These are phyloP conservation scores for Fusarium pseudonygamai DNA, from an alignment of 2,329 filamentous ascomycete species.

Conservation along the genomic window DNA sequence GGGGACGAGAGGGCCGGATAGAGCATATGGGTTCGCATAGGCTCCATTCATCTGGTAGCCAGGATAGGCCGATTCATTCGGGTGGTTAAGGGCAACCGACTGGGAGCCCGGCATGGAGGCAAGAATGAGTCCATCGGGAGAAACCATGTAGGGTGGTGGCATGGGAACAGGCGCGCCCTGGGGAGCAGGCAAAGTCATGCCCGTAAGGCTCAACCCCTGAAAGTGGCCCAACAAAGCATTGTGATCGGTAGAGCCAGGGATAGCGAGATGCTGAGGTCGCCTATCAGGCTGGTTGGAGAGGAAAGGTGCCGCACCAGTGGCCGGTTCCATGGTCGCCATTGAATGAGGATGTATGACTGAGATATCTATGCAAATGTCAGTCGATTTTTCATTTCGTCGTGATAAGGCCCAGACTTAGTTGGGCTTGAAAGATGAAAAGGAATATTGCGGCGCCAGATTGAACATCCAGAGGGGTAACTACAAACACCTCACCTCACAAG, in stretches of 20 bases:
- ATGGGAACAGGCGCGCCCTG: conserved; percentile 47
- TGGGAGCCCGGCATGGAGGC: conserved; percentile 49
- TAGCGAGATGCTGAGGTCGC: conserved; percentile 43
- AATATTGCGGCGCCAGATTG: neutral
- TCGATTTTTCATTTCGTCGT: neutral
- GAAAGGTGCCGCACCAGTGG: conserved; percentile 46
- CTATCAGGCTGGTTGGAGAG: conserved; percentile 45
- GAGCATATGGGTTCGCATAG: conserved; percentile 50
- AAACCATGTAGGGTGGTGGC: conserved; percentile 50
- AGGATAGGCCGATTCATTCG: conserved; percentile 48
- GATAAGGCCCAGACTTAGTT: neutral
- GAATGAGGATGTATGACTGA: conserved; percentile 50
- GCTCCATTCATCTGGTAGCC: conserved; percentile 47
- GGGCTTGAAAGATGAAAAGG: neutral
- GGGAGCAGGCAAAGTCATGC: conserved; percentile 47
- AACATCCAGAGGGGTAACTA: neutral
- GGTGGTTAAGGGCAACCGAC: conserved; percentile 49
- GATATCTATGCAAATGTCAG: conserved; percentile 23
- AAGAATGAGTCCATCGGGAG: conserved; percentile 52
- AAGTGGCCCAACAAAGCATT: conserved; percentile 49
- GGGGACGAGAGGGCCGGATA: conserved; percentile 55
- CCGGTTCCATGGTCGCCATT: conserved; percentile 50
- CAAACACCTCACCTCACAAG: conserved; percentile 44
- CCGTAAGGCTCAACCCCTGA: conserved; percentile 50
- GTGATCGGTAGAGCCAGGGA: conserved; percentile 46